Evolutionary conservation across 148 eudicot genomes (phyloP), one percentile per base, ranked within the genome.

Genomic region (Chenopodium formosanum): DNA sequence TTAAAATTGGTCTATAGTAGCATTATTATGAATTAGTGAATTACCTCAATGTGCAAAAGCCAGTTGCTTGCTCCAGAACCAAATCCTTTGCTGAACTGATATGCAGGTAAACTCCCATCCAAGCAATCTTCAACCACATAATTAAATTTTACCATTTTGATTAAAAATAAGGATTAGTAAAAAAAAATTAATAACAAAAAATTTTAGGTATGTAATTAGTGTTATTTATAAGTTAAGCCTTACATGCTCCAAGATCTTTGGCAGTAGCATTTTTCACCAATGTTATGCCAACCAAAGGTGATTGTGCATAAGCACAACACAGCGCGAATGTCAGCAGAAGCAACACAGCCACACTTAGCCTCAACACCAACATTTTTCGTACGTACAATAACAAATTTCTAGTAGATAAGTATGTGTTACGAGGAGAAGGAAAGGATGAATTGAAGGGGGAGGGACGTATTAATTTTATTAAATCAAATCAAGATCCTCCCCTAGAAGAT

Each of bases 71-170:
- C 88, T 62, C 98, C 97, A 22, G 97, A 88, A 8, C 97, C 98
- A 73, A 87, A 91, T 82, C 98, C 98, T 87, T 87, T 87, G 82
- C 92, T 89, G 9, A 92, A 29, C 79, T 93, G 98, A 85, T 95
- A 95, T 52, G 94, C 97, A 70, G 98, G 97, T 85, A 95, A 87
- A 85, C 94, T 95, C 80, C 98, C 98, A 71, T 93, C 98, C 91
- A 95, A 91, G 88, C 98, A 95, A 93, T 90, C 98, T 95, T 79
- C 79, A 74, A 7, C 31, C 70, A 5, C 5, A 69, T 25, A 53
- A 64, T 60, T 29, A 67, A 40, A 19, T 47, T 72, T 25, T 31
- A 48, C 11, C 19, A 27, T 29, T 60, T 64, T 7, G 72, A 48
- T n/a, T 17, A 56, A 56, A 56, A 56, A 17, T 4, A 56, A 17